Evolutionary conservation across 116 monocot species (phyloP).

Genomic region (Phalaenopsis hybrid): DNA sequence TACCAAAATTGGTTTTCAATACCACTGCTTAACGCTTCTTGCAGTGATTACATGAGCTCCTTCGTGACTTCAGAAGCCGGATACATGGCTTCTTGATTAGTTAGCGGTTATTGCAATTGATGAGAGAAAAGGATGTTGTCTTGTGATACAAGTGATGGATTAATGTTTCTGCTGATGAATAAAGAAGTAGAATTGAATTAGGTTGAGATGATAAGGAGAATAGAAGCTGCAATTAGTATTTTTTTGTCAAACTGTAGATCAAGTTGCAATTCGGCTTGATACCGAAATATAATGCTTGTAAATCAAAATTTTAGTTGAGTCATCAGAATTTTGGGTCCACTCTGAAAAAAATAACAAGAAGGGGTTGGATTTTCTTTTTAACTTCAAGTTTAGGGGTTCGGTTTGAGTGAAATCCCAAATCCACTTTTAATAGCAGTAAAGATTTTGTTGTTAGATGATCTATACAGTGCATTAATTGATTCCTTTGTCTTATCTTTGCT

Average conservation of each 20-base stretch:
- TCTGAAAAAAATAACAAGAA: neutral
- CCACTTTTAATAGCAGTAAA: neutral
- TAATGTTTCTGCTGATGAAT: neutral
- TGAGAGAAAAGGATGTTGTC: neutral
- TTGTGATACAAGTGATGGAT: neutral
- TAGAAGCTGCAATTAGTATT: neutral
- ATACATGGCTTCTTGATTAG: too few relatives aligned
- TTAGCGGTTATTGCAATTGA: neutral
- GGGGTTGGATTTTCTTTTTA: neutral
- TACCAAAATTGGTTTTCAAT: neutral
- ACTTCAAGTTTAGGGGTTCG: neutral
- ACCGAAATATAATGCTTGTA: neutral
- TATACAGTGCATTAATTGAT: neutral
- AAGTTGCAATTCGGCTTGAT: neutral
- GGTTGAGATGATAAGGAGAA: neutral
- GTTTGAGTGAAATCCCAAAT: neutral
- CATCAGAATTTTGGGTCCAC: too few relatives aligned
- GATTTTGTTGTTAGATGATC: neutral
- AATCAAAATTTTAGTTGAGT: neutral
- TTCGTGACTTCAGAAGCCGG: too few relatives aligned
- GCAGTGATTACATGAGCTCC: neutral
- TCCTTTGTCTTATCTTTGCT: neutral
- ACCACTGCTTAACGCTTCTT: neutral
- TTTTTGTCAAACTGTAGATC: neutral
- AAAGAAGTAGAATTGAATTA: neutral